phyloP scores from a whole-genome alignment of 2,329 filamentous ascomycete species.

The Aotearoamyces nothofagi region DNA sequence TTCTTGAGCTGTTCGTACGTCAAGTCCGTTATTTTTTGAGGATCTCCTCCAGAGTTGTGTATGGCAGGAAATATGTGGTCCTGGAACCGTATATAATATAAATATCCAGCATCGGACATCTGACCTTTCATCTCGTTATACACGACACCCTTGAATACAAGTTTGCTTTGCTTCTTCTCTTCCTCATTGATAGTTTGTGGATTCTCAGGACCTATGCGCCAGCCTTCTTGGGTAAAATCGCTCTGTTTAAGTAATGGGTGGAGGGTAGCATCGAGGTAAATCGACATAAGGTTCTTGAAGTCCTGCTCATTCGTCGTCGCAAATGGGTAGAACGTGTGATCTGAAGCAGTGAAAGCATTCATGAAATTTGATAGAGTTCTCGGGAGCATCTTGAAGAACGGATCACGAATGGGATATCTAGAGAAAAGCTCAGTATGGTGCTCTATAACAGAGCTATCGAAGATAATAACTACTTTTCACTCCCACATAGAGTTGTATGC shows the following conservation, averaged over 20 bases:
- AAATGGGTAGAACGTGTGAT: conserved; percentile 96
- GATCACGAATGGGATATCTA: conserved; percentile 92
- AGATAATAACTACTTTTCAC: conserved; percentile 65
- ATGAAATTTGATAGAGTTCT: conserved; percentile 98
- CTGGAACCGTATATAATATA: conserved; percentile 91
- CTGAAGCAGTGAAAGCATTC: conserved; percentile 95
- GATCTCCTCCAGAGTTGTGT: conserved; percentile 94
- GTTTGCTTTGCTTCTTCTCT: conserved; percentile 40
- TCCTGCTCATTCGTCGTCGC: conserved; percentile 93
- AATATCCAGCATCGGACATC: conserved; percentile 92
- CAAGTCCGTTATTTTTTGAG: conserved; percentile 87
- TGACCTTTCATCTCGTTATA: conserved; percentile 99
- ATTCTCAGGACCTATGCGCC: conserved; percentile 90
- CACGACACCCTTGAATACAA: conserved; percentile 94
- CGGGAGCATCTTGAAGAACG: conserved; percentile 99
- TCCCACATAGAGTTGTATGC: conserved; percentile 92
- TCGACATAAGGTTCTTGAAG: conserved; percentile 89
- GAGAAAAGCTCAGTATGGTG: conserved; percentile 16
- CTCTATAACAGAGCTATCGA: conserved; percentile 2
- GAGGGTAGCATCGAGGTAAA: conserved; percentile 90
- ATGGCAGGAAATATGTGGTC: conserved; percentile 88
- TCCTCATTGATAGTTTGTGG: conserved; percentile 33
- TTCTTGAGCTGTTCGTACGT: conserved; percentile 79
- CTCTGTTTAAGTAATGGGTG: conserved; percentile 78
- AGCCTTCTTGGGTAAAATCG: conserved; percentile 93